A percentile compares a stretch with the other conserved stretches of the same genome.
Evolutionary conservation across 352 stramenopile species (phyloP).

Genomic region (Pythium oligandrum): DNA sequence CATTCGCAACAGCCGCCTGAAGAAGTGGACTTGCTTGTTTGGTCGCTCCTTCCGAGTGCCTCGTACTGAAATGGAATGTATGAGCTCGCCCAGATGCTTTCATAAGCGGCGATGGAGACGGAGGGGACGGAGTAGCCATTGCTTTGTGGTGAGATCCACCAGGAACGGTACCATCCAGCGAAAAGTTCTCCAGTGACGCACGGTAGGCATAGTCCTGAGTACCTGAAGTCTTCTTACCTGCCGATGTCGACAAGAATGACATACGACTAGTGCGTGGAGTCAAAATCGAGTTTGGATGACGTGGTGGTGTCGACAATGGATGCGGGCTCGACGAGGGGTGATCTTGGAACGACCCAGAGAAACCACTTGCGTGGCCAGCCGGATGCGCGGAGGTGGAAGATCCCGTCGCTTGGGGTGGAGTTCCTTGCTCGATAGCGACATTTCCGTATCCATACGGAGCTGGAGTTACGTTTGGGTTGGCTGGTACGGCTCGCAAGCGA

Average conservation of each 20-base stretch:
- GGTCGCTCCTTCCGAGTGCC: too few relatives aligned
- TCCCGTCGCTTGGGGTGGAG: constrained; percentile 12
- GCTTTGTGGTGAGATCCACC: constrained; percentile 10
- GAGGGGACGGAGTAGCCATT: not conserved
- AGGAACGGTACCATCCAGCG: constrained; percentile 29
- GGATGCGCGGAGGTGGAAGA: constrained; percentile 10
- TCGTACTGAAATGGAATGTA: constrained; percentile 12
- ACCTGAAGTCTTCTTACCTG: constrained; percentile 5
- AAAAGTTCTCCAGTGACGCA: constrained; percentile 65
- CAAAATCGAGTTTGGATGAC: constrained; percentile 56
- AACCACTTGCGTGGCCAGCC: constrained; percentile 9
- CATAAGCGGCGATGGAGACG: constrained; percentile 5
- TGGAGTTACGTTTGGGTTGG: constrained; percentile 62
- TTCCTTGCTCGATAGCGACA: constrained; percentile 50
- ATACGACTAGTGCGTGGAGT: constrained; percentile 34
- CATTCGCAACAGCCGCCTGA: constrained; percentile 1
- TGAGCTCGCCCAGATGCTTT: constrained; percentile 2
- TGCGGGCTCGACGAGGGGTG: constrained; percentile 18
- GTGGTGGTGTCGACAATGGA: constrained; percentile 58
- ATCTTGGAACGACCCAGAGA: constrained; percentile 35
- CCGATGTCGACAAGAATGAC: constrained; percentile 24
- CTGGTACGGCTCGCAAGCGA: constrained; percentile 29
- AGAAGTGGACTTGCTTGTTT: not conserved
- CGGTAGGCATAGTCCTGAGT: constrained; percentile 26
- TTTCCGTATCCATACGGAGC: constrained; percentile 77